Evolutionary conservation across 2,329 filamentous ascomycete genomes (phyloP), one percentile per base, ranked within the genome.

Genomic region (Metarhizium robertsii): DNA sequence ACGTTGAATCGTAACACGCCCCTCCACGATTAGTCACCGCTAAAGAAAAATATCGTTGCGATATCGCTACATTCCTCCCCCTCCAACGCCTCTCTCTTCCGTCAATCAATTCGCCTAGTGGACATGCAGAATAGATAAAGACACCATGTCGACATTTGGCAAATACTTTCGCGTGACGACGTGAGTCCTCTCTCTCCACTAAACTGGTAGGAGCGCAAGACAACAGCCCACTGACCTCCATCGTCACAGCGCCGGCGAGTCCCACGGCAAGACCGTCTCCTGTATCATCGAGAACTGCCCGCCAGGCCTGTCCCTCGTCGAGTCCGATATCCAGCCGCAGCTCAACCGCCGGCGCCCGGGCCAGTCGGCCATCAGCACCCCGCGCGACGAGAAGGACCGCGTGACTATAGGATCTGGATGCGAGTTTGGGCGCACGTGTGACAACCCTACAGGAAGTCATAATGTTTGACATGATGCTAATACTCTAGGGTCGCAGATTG

Each of bases 221-320:
- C 42, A 45, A 45, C 50, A 45, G n/a, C 42, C 18, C 18, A 45
- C 51, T n/a, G 30, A 43, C 29, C 50, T 50, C 14, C 52, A 45
- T 55, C 53, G 42, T 45, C 42, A 45, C 61, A 76, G 75, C 65
- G 76, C 74, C 61, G 76, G 77, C 67, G 76, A 79, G 68, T 95
- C 89, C 56, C 92, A 96, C 75, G 95, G 92, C 77, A 87, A 86
- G 66, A 92, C 88, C 36, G 91, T 97, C 66, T 92, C 91, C 68
- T 95, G 90, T 76, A 96, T 97, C 66, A 86, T 97, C 73, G 92
- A 97, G 69, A 91, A 91, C 64, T 88, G 85, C 67, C 94, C 92
- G 40, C 92, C 94, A 14, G 89, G 90, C 65, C 86, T 97, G 79
- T 77, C 85, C 65, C 84, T 97, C 70, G 87, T 83, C 59, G 92